These are phyloP conservation scores for Naganishia friedmannii DNA, from an alignment of 768 basidiomycete species.

Conservation along the genomic window DNA sequence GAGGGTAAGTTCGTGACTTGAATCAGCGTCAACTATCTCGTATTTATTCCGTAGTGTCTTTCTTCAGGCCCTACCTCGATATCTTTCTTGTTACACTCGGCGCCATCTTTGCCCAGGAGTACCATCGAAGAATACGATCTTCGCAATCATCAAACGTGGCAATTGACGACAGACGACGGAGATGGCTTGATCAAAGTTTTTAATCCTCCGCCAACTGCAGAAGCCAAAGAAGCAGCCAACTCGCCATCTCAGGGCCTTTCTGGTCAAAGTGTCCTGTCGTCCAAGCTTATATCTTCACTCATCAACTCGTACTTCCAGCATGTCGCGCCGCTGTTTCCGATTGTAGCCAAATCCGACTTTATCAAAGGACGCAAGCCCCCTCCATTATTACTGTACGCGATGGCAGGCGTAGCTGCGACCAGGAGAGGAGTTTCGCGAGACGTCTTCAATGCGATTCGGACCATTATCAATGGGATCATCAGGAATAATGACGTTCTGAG, in stretches of 20 bases:
- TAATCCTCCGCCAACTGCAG: constrained; percentile 40
- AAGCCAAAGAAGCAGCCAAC: constrained; percentile 21
- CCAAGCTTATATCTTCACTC: constrained; percentile 57
- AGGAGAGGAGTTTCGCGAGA: constrained; percentile 75
- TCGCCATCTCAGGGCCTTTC: constrained; percentile 32
- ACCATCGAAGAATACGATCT: constrained; percentile 83
- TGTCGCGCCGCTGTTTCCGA: constrained; percentile 74
- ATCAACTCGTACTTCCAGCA: constrained; percentile 94
- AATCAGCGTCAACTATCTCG: neutral
- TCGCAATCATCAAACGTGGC: constrained; percentile 82
- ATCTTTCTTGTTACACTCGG: constrained; percentile 83
- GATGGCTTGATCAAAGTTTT: constrained; percentile 71
- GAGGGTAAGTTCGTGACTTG: constrained; percentile 1
- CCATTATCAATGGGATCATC: constrained; percentile 78
- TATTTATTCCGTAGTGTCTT: neutral
- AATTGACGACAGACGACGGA: constrained; percentile 69
- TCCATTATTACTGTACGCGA: constrained; percentile 78
- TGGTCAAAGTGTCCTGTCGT: constrained; percentile 37
- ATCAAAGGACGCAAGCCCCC: constrained; percentile 72
- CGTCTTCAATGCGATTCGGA: constrained; percentile 86
- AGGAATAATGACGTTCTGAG: constrained; percentile 87
- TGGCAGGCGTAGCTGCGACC: constrained; percentile 84
- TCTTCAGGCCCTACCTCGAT: constrained; percentile 76
- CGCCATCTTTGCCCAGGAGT: constrained; percentile 76
- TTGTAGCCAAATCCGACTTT: constrained; percentile 86